Base-by-base conservation (phyloP, 257 asterid species). In the Solanum microdontum region DNA sequence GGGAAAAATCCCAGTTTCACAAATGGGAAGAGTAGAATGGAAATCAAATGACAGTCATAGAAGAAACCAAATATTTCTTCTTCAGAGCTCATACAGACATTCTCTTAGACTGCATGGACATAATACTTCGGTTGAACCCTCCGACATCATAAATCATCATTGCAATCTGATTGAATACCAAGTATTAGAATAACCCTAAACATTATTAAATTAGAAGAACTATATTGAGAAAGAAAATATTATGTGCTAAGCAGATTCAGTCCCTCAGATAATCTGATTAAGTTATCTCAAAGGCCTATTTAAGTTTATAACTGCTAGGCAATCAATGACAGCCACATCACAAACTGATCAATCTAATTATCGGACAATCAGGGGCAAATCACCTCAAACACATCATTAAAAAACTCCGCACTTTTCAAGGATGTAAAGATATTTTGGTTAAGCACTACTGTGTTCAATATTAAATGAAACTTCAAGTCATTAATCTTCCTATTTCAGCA, bases 31-130 rank as follows among this genome's bases (percentile, higher is more conserved):
- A 37, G 15, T 36, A 76, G 60, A 39, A n/a, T 2, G 32, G 23
- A 76, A 76, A 45, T 45, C 85, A 80, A 86, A 45, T 73, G 82
- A 51, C 64, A 32, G 83, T 28, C 73, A 40, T 33, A 51, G 36
- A 86, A 86, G 88, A 86, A 72, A 51, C 66, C 84, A 86, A 60
- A 73, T 84, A 86, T 82, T 66, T 66, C 75, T 70, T 77, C 51
- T 13, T 32, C 48, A 23, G 39, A 30, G 85, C 30, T 48, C 87
- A 86, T 58, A 43, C 87, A 88, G 40, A 85, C 30, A 88, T 68
- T 76, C 90, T 85, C 86, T 76, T 88, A 86, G 87, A 70, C 64
- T 36, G 87, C 82, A 87, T 80, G 51, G 75, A 74, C 72, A 75
- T 24, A 28, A 80, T 80, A 80, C 85, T 48, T 80, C 85, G 6